These are phyloP conservation scores for Fusarium penzigii DNA, from an alignment of 2,329 filamentous ascomycete species.

Conservation along the genomic window DNA sequence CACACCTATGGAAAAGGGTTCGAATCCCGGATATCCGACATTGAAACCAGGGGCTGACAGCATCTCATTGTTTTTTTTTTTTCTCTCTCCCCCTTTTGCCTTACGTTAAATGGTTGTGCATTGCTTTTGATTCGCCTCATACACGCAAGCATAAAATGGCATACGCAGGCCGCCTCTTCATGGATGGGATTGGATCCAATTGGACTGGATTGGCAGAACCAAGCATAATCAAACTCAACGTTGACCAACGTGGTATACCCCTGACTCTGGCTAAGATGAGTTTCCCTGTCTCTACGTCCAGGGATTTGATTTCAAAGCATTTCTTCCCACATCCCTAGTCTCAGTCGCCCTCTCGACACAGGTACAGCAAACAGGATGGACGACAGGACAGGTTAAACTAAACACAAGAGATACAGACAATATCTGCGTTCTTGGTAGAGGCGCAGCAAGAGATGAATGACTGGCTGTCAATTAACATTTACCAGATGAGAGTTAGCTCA, in stretches of 20 bases:
- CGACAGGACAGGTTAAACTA: no score
- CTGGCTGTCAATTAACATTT: neutral
- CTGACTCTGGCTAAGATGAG: neutral
- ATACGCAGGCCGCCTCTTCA: neutral
- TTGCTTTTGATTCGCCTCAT: no score
- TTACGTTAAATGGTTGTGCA: neutral
- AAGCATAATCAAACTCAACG: neutral
- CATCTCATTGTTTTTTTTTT: neutral
- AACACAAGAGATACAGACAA: no score
- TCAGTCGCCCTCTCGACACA: neutral
- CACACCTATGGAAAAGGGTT: neutral
- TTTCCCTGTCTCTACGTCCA: neutral
- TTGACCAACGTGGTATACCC: neutral
- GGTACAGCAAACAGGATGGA: neutral
- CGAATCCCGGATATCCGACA: neutral
- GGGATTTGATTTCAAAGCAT: neutral
- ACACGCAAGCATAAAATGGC: neutral
- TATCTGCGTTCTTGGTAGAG: neutral
- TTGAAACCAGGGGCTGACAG: neutral
- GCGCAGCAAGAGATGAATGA: neutral
- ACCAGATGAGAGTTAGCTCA: neutral
- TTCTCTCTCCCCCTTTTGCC: constrained; percentile 11
- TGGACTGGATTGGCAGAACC: no score
- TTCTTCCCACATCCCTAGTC: neutral
- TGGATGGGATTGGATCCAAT: neutral